Conservation (phyloP, 345 rosid species). For the Viola odorata region DNA sequence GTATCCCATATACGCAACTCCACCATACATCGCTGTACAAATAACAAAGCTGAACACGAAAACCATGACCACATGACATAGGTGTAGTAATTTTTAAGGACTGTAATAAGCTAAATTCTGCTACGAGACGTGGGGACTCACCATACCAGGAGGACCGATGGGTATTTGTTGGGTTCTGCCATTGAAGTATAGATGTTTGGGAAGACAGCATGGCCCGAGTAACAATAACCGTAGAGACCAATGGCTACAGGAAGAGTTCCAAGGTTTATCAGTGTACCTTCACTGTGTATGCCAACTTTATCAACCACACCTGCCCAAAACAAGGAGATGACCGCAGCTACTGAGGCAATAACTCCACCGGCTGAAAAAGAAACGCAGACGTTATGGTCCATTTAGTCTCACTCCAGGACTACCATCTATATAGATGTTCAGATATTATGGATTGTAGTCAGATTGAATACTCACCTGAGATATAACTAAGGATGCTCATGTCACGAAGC, state of each 20-base stretch:
- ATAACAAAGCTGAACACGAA: conserved; percentile 47
- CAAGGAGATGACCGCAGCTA: conserved; percentile 72
- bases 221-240: conserved; percentile 91
- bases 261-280: conserved; percentile 59
- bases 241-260: conserved; percentile 85
- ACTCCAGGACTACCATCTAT: conserved; percentile 4
- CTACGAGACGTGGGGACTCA: conserved; percentile 17
- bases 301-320: conserved; percentile 87
- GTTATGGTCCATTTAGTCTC: conserved; percentile 1
- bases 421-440: neutral
- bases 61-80: neutral
- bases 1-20: conserved; percentile 84
- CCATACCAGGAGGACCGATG: conserved; percentile 71
- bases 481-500: conserved; percentile 82
- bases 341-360: conserved; percentile 93
- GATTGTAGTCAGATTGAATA: neutral
- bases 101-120: neutral
- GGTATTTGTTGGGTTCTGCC: conserved; percentile 67
- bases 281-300: conserved; percentile 57
- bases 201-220: conserved; percentile 96
- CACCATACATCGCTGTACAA: conserved; percentile 74
- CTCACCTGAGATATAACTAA: conserved; percentile 88
- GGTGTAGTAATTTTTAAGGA: neutral
- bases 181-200: conserved; percentile 93
- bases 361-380: conserved; percentile 36